Percentiles rank a stretch among this genome's conserved stretches.
Evolutionary conservation across 2,329 filamentous ascomycete genomes (phyloP).

Genomic region (Delphinella strobiligena): DNA sequence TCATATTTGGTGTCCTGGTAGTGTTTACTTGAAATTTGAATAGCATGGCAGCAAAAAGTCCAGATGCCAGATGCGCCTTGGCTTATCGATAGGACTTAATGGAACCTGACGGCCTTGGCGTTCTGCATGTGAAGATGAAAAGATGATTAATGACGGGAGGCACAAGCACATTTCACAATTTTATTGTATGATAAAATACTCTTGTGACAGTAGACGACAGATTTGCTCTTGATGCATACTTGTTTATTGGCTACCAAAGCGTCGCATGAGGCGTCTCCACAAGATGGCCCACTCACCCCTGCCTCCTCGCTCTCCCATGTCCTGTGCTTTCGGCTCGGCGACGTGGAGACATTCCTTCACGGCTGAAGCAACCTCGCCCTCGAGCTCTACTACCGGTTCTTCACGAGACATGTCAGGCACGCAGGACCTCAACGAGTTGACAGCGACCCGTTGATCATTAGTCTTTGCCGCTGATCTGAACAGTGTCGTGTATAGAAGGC

Average conservation of each 20-base stretch:
- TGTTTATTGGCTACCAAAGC: slow-evolving; percentile 1
- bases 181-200: not conserved
- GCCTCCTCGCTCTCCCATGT: slow-evolving; percentile 5
- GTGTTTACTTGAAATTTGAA: too few species aligned
- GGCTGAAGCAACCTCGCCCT: slow-evolving; percentile 32
- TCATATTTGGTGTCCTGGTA: too few species aligned
- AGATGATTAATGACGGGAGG: not conserved
- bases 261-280: slow-evolving; percentile 2
- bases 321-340: slow-evolving; percentile 40
- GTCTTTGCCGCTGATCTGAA: slow-evolving; percentile 39
- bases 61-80: too few species aligned
- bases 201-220: not conserved
- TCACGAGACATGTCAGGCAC: slow-evolving; percentile 50
- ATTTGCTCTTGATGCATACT: too few species aligned
- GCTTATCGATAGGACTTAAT: too few species aligned
- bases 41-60: too few species aligned
- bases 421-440: slow-evolving; percentile 38
- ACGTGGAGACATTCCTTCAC: slow-evolving; percentile 44
- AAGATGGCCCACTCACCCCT: slow-evolving; percentile 7
- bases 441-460: slow-evolving; percentile 31
- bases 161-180: not conserved
- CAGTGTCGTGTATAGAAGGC: slow-evolving; percentile 43
- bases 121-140: too few species aligned
- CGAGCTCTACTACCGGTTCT: slow-evolving; percentile 34
- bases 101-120: too few species aligned